These are phyloP conservation scores for Leccinellum albellum DNA, from an alignment of 768 basidiomycete genomes.

Conservation along the genomic window DNA sequence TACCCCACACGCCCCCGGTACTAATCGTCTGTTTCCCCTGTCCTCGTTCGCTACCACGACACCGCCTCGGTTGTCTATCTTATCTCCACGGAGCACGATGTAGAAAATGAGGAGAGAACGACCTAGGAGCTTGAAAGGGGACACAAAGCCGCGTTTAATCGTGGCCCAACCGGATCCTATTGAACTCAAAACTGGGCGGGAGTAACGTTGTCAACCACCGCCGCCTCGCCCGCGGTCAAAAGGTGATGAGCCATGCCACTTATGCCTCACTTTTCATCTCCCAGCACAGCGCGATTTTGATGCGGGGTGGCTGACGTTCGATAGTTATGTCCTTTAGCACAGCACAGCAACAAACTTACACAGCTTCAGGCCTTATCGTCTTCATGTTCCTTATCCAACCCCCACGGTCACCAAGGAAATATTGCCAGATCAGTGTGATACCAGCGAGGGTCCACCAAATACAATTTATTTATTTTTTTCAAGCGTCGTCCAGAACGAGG, in stretches of 20 bases:
- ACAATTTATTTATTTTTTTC: conserved; percentile 20
- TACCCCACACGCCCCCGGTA: neutral
- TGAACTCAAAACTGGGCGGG: neutral
- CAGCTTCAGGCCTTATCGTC: neutral
- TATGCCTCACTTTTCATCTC: neutral
- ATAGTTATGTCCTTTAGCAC: neutral
- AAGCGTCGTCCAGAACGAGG: conserved; percentile 79
- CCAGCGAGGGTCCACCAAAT: neutral
- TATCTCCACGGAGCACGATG: conserved; percentile 3
- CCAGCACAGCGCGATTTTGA: conserved; percentile 1
- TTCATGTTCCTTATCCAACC: conserved; percentile 2
- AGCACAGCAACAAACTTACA: neutral
- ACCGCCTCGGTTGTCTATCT: conserved; percentile 1
- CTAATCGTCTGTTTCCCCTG: neutral
- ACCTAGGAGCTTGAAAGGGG: neutral
- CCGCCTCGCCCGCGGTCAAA: conserved; percentile 5
- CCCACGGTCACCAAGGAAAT: conserved; percentile 2
- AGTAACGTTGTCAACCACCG: neutral
- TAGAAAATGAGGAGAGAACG: neutral
- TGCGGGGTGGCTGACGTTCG: neutral
- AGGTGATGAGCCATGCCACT: conserved; percentile 1
- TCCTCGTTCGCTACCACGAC: neutral
- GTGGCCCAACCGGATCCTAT: neutral
- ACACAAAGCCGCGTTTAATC: neutral
- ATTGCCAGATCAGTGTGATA: neutral